phyloP scores from a whole-genome alignment of 768 basidiomycete species.

The Lentinus brumalis region DNA sequence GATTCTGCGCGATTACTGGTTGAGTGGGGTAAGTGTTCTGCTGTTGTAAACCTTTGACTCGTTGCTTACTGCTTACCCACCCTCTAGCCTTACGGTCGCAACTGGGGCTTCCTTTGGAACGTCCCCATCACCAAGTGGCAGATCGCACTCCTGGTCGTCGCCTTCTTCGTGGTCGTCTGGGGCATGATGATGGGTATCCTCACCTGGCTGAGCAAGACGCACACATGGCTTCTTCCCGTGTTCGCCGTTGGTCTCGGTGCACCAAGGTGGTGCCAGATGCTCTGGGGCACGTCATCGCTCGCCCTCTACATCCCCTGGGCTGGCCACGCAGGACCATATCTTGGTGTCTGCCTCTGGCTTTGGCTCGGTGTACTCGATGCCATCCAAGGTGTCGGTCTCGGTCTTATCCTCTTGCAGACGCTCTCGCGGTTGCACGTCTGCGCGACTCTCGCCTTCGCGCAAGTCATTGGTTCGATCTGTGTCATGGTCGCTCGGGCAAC shows the following conservation, averaged over 20 bases:
- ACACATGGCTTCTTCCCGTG: slow-evolving; percentile 93
- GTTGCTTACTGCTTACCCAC: not conserved
- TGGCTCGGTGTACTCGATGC: slow-evolving; percentile 96
- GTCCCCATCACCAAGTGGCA: slow-evolving; percentile 82
- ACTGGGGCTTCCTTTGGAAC: slow-evolving; percentile 93
- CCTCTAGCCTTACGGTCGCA: slow-evolving; percentile 82
- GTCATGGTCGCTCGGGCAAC: slow-evolving; percentile 94
- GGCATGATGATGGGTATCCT: slow-evolving; percentile 70
- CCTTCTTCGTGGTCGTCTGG: slow-evolving; percentile 91
- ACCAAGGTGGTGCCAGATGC: slow-evolving; percentile 95
- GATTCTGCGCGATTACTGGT: slow-evolving; percentile 89
- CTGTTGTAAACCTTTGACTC: not conserved
- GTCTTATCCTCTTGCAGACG: slow-evolving; percentile 86
- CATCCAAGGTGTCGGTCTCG: slow-evolving; percentile 91
- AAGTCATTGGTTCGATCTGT: slow-evolving; percentile 85
- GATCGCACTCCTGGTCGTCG: slow-evolving; percentile 73
- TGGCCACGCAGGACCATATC: slow-evolving; percentile 80
- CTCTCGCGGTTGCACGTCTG: slow-evolving; percentile 93
- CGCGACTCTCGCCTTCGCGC: slow-evolving; percentile 88
- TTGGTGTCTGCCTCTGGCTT: slow-evolving; percentile 88
- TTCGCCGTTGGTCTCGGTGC: slow-evolving; percentile 95
- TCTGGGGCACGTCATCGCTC: slow-evolving; percentile 94
- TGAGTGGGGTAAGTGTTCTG: slow-evolving; percentile 68
- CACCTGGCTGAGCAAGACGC: slow-evolving; percentile 87
- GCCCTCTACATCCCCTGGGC: slow-evolving; percentile 96